Percentiles rank a stretch among this genome's conserved stretches.
Evolutionary conservation across 176 grass and related monocot species (phyloP).

Genomic region (Triticum urartu): DNA sequence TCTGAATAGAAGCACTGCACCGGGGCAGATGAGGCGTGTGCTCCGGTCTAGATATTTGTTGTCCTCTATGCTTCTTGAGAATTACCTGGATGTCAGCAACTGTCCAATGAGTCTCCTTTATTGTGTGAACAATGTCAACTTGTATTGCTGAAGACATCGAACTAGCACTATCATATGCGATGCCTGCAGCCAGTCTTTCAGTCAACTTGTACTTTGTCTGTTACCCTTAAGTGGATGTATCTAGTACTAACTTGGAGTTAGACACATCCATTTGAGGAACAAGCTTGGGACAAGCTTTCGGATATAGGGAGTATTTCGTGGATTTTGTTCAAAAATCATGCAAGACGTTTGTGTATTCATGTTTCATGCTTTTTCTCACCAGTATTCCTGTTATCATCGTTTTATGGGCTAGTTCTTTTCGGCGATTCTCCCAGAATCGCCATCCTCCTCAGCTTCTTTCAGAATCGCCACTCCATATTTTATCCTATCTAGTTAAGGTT

Average conservation of each 20-base stretch:
- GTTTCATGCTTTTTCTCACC: neutral
- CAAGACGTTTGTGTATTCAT: neutral
- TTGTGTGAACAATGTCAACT: constrained; percentile 15
- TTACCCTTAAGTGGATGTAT: neutral
- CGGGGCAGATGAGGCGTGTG: neutral
- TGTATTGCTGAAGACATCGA: neutral
- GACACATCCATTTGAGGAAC: too few species aligned
- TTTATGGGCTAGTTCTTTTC: neutral
- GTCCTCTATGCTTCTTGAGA: constrained; percentile 10
- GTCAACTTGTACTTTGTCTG: neutral
- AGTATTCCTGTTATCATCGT: neutral
- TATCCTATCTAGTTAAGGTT: too few species aligned
- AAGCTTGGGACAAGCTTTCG: too few species aligned
- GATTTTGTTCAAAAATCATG: constrained; percentile 13
- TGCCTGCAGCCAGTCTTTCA: neutral
- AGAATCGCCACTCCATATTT: too few species aligned
- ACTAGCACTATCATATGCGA: neutral
- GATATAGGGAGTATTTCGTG: neutral
- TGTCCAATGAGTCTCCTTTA: neutral
- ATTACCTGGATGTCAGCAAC: constrained; percentile 14
- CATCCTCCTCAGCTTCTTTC: too few species aligned
- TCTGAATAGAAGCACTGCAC: constrained; percentile 31
- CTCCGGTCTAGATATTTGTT: neutral
- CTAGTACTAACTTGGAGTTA: too few species aligned
- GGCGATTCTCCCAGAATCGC: too few species aligned